phyloP scores from a whole-genome alignment of 1,139 yeast genomes.

The Yamadazyma triangularis region DNA sequence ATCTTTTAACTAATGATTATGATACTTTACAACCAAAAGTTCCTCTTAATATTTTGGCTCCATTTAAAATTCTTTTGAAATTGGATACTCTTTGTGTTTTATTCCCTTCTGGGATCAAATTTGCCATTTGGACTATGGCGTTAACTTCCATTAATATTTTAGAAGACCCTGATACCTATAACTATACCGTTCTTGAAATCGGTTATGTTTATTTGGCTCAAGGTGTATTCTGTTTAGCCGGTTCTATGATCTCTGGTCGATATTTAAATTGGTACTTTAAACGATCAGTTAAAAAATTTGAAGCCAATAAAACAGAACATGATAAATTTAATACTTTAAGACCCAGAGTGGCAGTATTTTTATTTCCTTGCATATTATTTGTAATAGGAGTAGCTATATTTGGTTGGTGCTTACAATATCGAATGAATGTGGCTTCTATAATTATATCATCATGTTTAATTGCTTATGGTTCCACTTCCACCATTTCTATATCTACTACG shows the following conservation, averaged over 20 bases:
- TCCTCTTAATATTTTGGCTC: slow-evolving; percentile 21
- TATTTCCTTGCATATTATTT: slow-evolving; percentile 20
- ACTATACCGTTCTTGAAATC: slow-evolving; percentile 31
- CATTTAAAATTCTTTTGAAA: slow-evolving; percentile 25
- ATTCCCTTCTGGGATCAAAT: slow-evolving; percentile 31
- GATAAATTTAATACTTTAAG: slow-evolving; percentile 22
- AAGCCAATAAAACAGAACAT: slow-evolving; percentile 13
- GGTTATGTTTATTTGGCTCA: slow-evolving; percentile 39
- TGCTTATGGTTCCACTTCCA: slow-evolving; percentile 23
- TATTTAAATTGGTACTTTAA: slow-evolving; percentile 25
- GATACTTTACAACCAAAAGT: slow-evolving; percentile 18
- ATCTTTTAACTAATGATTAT: slow-evolving; percentile 22
- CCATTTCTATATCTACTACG: slow-evolving; percentile 29
- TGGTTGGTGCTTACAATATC: slow-evolving; percentile 37
- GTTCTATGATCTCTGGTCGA: slow-evolving; percentile 28
- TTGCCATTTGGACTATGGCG: slow-evolving; percentile 35
- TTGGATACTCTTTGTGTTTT: slow-evolving; percentile 21
- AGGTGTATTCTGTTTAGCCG: slow-evolving; percentile 27
- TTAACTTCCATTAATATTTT: slow-evolving; percentile 29
- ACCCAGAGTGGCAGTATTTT: slow-evolving; percentile 23
- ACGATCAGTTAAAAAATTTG: slow-evolving; percentile 14
- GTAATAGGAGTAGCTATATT: slow-evolving; percentile 28
- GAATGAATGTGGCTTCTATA: slow-evolving; percentile 22
- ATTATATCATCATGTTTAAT: slow-evolving; percentile 28
- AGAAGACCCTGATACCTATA: slow-evolving; percentile 22